These are phyloP conservation scores for Ceratocystis eucalypticola DNA, from an alignment of 2,329 filamentous ascomycete species.

Conservation along the genomic window DNA sequence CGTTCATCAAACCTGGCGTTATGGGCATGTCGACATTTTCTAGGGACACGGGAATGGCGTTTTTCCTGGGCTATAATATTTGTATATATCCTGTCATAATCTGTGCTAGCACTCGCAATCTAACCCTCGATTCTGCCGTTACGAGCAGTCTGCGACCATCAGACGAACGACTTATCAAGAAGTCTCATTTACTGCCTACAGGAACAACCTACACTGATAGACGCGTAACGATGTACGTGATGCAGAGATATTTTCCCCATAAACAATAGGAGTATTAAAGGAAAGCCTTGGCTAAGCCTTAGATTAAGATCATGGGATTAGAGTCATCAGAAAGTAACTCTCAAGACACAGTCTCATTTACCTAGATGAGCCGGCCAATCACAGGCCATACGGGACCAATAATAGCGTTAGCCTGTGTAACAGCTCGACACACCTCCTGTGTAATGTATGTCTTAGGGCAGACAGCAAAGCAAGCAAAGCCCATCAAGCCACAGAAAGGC, in stretches of 20 bases:
- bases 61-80: not conserved
- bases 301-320: not conserved
- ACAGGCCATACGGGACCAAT: not conserved
- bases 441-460: not conserved
- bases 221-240: no score
- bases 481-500: not conserved
- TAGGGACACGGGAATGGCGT: not conserved
- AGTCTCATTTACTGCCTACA: no score
- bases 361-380: not conserved
- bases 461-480: not conserved
- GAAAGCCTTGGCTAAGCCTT: not conserved
- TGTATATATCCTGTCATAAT: not conserved
- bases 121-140: not conserved
- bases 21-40: not conserved
- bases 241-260: no score
- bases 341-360: not conserved
- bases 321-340: not conserved
- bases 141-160: no score
- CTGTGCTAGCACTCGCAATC: not conserved
- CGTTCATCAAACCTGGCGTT: not conserved
- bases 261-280: no score
- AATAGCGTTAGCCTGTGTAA: slow-evolving; percentile 1
- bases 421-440: not conserved
- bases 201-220: no score
- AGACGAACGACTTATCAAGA: no score